Evolutionary conservation across 345 rosid genomes (phyloP), one percentile per base, ranked within the genome.

Genomic region (Lagerstroemia speciosa): DNA sequence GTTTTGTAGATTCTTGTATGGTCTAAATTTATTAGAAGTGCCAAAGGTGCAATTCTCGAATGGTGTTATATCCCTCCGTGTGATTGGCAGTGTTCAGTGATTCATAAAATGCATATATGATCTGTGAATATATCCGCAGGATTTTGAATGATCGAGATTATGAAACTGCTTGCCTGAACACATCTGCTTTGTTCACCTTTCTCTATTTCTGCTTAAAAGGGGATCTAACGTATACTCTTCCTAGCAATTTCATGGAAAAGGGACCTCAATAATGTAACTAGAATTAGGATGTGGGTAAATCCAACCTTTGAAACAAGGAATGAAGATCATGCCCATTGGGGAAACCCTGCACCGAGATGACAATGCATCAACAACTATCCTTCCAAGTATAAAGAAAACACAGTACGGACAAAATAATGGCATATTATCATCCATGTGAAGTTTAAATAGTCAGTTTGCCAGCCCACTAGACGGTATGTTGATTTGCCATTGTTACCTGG

Each of bases 271-370:
- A 38, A 7, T 53, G 29, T 53, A 53, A 53, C 24, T 41, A 41
- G 14, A 41, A 41, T 41, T 26, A 20, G 34, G 41, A 67, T 2
- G 8, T n/a, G 45, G n/a, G 62, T 17, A 64, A 71, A 7, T 75
- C 81, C 41, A 65, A 91, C 98, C 98, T 89, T 84, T 93, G 84
- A 86, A 90, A 73, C 98, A 93, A 14, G 98, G 98, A 74, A 91
- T 93, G 79, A 93, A 93, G 71, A 91, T 78, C 96, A 93, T 93
- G 79, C 97, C 98, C 98, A 91, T 93, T 5, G 96, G 96, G 74
- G 91, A 86, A 72, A 86, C 72, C 87, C 98, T 93, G 89, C 75
- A 77, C 70, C 66, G 57, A 67, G 66, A 68, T 55, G 27, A 62
- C 38, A 16, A 69, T 34, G 57, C 45, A 45, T 74, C 38, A 75